Base-by-base conservation (phyloP, 495 filamentous ascomycete genomes). In the Chaetomium cochliodes region DNA sequence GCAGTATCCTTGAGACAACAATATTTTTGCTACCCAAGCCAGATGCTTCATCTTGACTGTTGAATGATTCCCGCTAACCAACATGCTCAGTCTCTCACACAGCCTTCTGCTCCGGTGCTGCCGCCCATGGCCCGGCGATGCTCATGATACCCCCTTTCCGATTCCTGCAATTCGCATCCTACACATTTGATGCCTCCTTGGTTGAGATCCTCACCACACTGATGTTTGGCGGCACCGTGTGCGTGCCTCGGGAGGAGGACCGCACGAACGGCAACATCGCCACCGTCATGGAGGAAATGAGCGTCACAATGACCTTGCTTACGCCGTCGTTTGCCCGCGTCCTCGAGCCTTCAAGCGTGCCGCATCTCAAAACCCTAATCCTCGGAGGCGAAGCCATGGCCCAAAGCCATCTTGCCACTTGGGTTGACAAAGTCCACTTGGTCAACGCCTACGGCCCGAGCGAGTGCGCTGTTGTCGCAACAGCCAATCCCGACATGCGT, bases 81-180 rank as follows among this genome's bases (percentile, higher is more conserved):
- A 46, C 12, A 62, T 52, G 23, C 22, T 15, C 55, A 69, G 70
- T 73, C 4, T 67, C 70, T 1, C 70, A 73, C 37, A 55, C 61
- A 23, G 68, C 66, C 28, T 72, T 75, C 39, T 72, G 70, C 46
- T 76, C 84, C 58, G 65, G 73, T 37, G 62, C 76, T 0, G 58
- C 62, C 18, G 68, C 54, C 28, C 67, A 71, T 33, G 71, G 62
- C 44, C 62, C 60, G 11, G 58, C 54, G 23, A 58, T 68, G 56
- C 39, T 59, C 53, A 66, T 71, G 60, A 53, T 15, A 2, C 20
- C 61, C 9, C 58, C 65, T 0, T 79, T 80, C 30, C 72, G 82
- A 6, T 74, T 82, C 6, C 69, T 89, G 9, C 85, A 89, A 65
- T 88, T 85, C 54, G 82, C 86, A 8, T 80, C 82, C n/a, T 85